Evolutionary conservation across 495 filamentous ascomycete genomes (phyloP).

Genomic region (Penicillium paradoxum): DNA sequence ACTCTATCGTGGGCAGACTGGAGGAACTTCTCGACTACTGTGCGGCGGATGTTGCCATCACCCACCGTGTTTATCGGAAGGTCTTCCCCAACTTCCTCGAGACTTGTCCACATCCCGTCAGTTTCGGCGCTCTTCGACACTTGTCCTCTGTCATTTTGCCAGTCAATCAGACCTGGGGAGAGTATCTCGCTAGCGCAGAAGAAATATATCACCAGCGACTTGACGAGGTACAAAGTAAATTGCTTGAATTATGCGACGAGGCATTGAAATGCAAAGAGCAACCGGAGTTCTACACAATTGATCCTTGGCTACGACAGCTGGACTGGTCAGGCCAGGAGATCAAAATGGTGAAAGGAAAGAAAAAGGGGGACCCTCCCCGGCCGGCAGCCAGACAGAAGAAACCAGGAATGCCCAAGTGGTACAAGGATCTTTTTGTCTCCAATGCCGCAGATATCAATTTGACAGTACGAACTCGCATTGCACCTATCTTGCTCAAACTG

Average conservation of each 20-base stretch:
- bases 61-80: slow-evolving; percentile 85
- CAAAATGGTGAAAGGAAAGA: slow-evolving; percentile 86
- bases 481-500: slow-evolving; percentile 77
- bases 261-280: slow-evolving; percentile 69
- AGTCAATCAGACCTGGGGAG: slow-evolving; percentile 79
- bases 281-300: slow-evolving; percentile 59
- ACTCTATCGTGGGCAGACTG: slow-evolving; percentile 61
- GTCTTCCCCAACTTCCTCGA: slow-evolving; percentile 85
- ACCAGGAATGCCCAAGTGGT: slow-evolving; percentile 94
- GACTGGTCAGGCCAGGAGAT: slow-evolving; percentile 94
- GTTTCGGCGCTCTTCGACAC: slow-evolving; percentile 89
- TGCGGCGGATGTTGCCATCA: slow-evolving; percentile 88
- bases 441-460: slow-evolving; percentile 60
- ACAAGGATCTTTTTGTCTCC: slow-evolving; percentile 78
- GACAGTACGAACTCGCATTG: slow-evolving; percentile 83
- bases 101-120: slow-evolving; percentile 93
- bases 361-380: slow-evolving; percentile 70
- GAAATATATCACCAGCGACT: slow-evolving; percentile 74
- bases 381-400: slow-evolving; percentile 83
- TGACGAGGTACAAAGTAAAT: slow-evolving; percentile 65
- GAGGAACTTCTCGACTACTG: slow-evolving; percentile 91
- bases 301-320: slow-evolving; percentile 88
- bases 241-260: slow-evolving; percentile 66
- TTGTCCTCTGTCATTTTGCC: slow-evolving; percentile 89
- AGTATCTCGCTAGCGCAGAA: slow-evolving; percentile 77